phyloP scores from a whole-genome alignment of 345 rosid genomes.

The Geranium rotundifolium region DNA sequence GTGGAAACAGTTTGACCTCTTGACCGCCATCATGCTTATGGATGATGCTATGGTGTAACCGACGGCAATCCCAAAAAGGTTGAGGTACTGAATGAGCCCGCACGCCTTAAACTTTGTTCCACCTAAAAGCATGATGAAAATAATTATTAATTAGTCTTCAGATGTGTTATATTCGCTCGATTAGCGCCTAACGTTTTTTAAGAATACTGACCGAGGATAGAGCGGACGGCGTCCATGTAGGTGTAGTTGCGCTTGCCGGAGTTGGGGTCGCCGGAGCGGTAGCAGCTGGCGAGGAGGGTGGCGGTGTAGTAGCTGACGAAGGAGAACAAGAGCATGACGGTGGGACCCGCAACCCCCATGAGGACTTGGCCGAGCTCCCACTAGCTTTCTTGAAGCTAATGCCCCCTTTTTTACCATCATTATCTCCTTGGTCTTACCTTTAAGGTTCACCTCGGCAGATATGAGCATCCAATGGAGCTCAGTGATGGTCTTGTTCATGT shows the following conservation, averaged over 20 bases:
- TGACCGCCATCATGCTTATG: constrained; percentile 34
- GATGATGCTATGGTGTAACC: constrained; percentile 31
- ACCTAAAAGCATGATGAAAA: constrained; percentile 5
- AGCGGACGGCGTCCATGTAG: constrained; percentile 26
- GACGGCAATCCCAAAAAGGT: constrained; percentile 25
- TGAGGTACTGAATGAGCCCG: constrained; percentile 22
- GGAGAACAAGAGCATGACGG: constrained; percentile 29
- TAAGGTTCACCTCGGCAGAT: too few relatives aligned
- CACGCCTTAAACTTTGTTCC: constrained; percentile 21
- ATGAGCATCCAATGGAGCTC: too few relatives aligned
- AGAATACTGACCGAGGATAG: constrained; percentile 19
- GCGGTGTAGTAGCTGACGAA: constrained; percentile 30
- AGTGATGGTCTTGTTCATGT: too few relatives aligned
- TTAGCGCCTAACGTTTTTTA: too few relatives aligned
- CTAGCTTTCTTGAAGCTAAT: too few relatives aligned
- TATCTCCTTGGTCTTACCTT: too few relatives aligned
- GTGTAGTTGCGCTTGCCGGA: constrained; percentile 30
- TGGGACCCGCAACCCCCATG: constrained; percentile 38
- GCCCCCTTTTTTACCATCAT: too few relatives aligned
- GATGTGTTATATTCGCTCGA: too few relatives aligned
- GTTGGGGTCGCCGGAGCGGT: constrained; percentile 29
- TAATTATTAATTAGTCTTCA: too few relatives aligned
- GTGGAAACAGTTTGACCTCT: constrained; percentile 31
- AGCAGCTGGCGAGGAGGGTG: constrained; percentile 24
- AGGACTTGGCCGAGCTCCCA: too few relatives aligned